These are phyloP conservation scores for Solanum dulcamara DNA, from an alignment of 257 asterid species.

Conservation along the genomic window DNA sequence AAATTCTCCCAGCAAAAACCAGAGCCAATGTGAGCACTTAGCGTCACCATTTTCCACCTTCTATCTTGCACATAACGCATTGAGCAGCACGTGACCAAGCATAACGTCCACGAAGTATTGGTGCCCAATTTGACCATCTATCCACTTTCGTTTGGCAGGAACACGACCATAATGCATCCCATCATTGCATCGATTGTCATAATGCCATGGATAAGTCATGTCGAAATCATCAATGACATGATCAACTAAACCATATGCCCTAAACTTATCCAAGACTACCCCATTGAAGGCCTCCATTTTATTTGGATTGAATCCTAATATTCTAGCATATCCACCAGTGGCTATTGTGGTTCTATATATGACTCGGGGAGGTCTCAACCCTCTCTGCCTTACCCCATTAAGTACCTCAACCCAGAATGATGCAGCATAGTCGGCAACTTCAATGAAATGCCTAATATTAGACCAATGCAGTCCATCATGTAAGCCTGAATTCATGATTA, in stretches of 20 bases:
- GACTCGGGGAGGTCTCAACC: conserved; percentile 34
- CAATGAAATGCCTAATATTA: conserved; percentile 33
- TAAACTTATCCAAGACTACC: conserved; percentile 65
- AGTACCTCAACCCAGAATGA: conserved; percentile 58
- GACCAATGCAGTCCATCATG: conserved; percentile 80
- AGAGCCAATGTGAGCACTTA: neutral
- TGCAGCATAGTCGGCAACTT: conserved; percentile 58
- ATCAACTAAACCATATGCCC: conserved; percentile 33
- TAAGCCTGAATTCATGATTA: conserved; percentile 87
- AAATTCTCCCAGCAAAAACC: neutral
- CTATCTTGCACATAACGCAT: conserved; percentile 36
- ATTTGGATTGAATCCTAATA: conserved; percentile 61
- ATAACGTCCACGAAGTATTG: conserved; percentile 88
- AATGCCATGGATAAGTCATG: conserved; percentile 95
- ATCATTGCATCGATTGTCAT: conserved; percentile 74
- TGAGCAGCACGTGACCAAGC: conserved; percentile 76
- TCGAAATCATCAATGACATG: conserved; percentile 69
- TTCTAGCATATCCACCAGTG: conserved; percentile 72
- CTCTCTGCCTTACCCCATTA: conserved; percentile 35
- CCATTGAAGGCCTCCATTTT: conserved; percentile 94
- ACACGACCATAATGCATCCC: conserved; percentile 96
- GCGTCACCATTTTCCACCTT: neutral
- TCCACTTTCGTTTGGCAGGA: conserved; percentile 67
- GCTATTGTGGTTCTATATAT: conserved; percentile 79
- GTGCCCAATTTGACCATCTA: conserved; percentile 81